phyloP scores from a whole-genome alignment of 768 basidiomycete genomes.

The Tricholoma sp. region DNA sequence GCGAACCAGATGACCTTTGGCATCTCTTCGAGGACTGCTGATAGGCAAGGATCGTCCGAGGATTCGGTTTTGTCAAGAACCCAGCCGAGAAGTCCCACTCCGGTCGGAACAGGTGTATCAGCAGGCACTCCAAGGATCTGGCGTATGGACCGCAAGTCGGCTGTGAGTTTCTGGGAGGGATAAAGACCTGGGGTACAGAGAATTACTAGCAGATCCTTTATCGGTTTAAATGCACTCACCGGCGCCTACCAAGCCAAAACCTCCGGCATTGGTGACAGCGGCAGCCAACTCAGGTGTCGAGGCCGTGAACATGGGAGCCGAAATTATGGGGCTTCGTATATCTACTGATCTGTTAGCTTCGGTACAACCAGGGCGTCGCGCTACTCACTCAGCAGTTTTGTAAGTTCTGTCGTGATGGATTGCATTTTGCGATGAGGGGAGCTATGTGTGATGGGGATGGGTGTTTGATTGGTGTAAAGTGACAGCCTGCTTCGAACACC shows the following conservation, averaged over 20 bases:
- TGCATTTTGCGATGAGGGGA: neutral
- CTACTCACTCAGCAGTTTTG: slow-evolving; percentile 2
- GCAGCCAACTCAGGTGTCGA: slow-evolving; percentile 27
- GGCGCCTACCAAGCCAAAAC: slow-evolving; percentile 51
- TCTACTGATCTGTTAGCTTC: slow-evolving; percentile 22
- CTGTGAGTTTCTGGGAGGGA: slow-evolving; percentile 26
- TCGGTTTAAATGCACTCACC: slow-evolving; percentile 26
- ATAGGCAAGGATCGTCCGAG: slow-evolving; percentile 31
- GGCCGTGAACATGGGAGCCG: slow-evolving; percentile 55
- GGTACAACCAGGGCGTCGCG: neutral
- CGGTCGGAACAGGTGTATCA: slow-evolving; percentile 41
- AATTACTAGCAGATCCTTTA: slow-evolving; percentile 1
- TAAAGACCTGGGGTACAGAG: slow-evolving; percentile 28
- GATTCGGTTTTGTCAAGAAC: slow-evolving; percentile 39
- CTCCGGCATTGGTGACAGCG: slow-evolving; percentile 48
- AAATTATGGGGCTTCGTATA: slow-evolving; percentile 45
- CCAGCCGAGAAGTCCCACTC: slow-evolving; percentile 57
- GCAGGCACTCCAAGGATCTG: slow-evolving; percentile 9
- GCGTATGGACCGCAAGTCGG: slow-evolving; percentile 35
- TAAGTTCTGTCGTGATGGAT: slow-evolving; percentile 1
- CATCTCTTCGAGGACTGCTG: slow-evolving; percentile 36
- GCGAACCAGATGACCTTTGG: slow-evolving; percentile 59
- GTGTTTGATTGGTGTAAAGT: too few species aligned
- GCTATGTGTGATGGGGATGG: too few species aligned
- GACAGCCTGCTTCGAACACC: too few species aligned